Evolutionary conservation across 2,329 filamentous ascomycete genomes (phyloP), one percentile per base, ranked within the genome.

Genomic region (Fusarium domesticum): DNA sequence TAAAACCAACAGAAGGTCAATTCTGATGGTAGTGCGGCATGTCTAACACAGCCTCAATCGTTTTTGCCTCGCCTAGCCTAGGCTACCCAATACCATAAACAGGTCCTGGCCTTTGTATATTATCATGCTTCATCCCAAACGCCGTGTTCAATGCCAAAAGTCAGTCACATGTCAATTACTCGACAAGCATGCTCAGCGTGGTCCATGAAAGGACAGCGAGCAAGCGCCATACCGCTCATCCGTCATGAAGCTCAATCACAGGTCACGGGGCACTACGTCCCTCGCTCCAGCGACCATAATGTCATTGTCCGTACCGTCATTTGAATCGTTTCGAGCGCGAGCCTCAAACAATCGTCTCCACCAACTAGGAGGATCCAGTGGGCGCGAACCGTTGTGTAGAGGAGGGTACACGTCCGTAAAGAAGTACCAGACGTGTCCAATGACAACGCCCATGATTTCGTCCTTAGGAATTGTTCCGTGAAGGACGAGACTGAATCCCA

Each of bases 381-480:
- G 93, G 43, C 88, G 79, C 39, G 86, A 84, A 15, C 89, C 89
- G 51, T 86, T 83, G 68, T 96, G 88, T 34, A 96, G 78, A 3
- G 90, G 87, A 4, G 93, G 93, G 67, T 96, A 98, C 14, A 98
- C 91, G 65, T 98, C 93, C 47, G 84, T 88, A 68, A 97, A 96
- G 72, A 96, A 98, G 68, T 97, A 98, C 86, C 91, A 97, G 32
- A 97, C 78, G 69, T 98, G 93, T 8, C 93, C 93, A 31, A 97
- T 91, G 8, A 93, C 83, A 14, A 96, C 89, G 4, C 93, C 93
- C 72, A 95, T 89, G 51, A 98, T 86, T 73, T 98, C 93, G 65
- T 97, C 93, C 69, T 95, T 95, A 4, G 93, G 93, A 33, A 97
- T 77, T 5, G 80, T 86, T 6, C 89, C 89, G 64, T 97, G 90